Percentiles rank a stretch among this genome's conserved stretches.
Conservation (phyloP, 768 basidiomycete genomes). For the Chlorophyllum brunneum region DNA sequence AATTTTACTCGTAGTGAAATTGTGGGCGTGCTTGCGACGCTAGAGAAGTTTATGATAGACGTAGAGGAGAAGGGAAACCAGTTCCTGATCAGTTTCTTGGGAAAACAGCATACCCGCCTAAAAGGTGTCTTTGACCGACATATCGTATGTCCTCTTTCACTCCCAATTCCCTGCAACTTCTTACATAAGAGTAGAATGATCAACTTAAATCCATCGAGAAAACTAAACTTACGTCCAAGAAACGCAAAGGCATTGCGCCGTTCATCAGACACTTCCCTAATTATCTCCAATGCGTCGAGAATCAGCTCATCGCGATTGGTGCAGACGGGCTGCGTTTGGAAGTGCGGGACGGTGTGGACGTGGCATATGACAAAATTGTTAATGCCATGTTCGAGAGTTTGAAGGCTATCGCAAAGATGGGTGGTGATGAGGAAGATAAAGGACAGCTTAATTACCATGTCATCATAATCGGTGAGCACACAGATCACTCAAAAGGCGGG, state of each 20-base stretch:
- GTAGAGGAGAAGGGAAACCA: conserved; percentile 77
- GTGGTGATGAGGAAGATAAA: conserved; percentile 92
- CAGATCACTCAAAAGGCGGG: too few species aligned
- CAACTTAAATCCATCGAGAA: conserved; percentile 87
- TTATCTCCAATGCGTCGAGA: conserved; percentile 81
- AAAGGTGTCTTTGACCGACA: conserved; percentile 77
- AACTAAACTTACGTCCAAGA: conserved; percentile 89
- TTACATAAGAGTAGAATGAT: conserved; percentile 52
- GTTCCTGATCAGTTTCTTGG: conserved; percentile 68
- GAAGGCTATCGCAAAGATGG: conserved; percentile 95
- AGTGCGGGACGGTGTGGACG: conserved; percentile 72
- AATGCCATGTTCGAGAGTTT: conserved; percentile 89
- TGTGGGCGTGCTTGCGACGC: conserved; percentile 71
- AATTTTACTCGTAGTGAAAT: conserved; percentile 57
- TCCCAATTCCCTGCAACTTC: neutral
- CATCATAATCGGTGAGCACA: conserved; percentile 78
- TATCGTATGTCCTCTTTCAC: conserved; percentile 41
- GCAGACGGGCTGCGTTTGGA: conserved; percentile 70
- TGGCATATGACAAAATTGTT: conserved; percentile 84
- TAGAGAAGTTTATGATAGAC: conserved; percentile 75
- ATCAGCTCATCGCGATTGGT: conserved; percentile 60
- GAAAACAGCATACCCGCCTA: conserved; percentile 79
- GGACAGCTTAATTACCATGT: conserved; percentile 96
- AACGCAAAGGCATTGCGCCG: conserved; percentile 86
- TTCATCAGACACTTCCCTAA: conserved; percentile 92